Evolutionary conservation across 345 rosid genomes (phyloP).

Genomic region (Lepidium aucheri): DNA sequence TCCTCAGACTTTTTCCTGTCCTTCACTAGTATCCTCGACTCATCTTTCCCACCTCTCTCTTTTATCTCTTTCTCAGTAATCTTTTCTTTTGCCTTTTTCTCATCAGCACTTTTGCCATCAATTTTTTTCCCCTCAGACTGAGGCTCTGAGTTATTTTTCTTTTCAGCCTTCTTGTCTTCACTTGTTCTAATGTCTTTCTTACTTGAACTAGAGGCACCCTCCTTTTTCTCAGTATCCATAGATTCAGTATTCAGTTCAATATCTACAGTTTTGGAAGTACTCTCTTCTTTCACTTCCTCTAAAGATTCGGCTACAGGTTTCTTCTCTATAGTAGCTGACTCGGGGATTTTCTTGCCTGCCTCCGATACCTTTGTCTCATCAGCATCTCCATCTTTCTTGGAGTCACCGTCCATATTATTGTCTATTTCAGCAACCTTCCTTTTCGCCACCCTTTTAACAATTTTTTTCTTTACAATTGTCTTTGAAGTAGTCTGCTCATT

Average conservation of each 20-base stretch:
- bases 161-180: slow-evolving; percentile 37
- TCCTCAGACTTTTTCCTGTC: slow-evolving; percentile 72
- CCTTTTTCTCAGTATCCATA: slow-evolving; percentile 36
- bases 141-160: slow-evolving; percentile 29
- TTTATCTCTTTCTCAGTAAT: slow-evolving; percentile 37
- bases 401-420: slow-evolving; percentile 26
- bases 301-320: slow-evolving; percentile 25
- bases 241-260: slow-evolving; percentile 23
- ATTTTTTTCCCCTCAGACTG: slow-evolving; percentile 35
- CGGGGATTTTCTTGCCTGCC: slow-evolving; percentile 29
- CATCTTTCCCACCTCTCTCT: slow-evolving; percentile 43
- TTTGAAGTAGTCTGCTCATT: slow-evolving; percentile 42
- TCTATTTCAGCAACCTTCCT: slow-evolving; percentile 47
- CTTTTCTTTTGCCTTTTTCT: slow-evolving; percentile 36
- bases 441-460: slow-evolving; percentile 76
- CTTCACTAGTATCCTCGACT: slow-evolving; percentile 45
- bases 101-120: slow-evolving; percentile 32
- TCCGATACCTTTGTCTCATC: slow-evolving; percentile 32
- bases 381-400: slow-evolving; percentile 32
- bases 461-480: slow-evolving; percentile 58
- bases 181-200: slow-evolving; percentile 31
- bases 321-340: slow-evolving; percentile 27
- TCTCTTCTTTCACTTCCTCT: slow-evolving; percentile 31
- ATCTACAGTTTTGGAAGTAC: slow-evolving; percentile 15
- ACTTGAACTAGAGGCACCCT: slow-evolving; percentile 26